Evolutionary conservation across 495 filamentous ascomycete species (phyloP), one percentile per base, ranked within the genome.

Genomic region (Neurospora pannonica): DNA sequence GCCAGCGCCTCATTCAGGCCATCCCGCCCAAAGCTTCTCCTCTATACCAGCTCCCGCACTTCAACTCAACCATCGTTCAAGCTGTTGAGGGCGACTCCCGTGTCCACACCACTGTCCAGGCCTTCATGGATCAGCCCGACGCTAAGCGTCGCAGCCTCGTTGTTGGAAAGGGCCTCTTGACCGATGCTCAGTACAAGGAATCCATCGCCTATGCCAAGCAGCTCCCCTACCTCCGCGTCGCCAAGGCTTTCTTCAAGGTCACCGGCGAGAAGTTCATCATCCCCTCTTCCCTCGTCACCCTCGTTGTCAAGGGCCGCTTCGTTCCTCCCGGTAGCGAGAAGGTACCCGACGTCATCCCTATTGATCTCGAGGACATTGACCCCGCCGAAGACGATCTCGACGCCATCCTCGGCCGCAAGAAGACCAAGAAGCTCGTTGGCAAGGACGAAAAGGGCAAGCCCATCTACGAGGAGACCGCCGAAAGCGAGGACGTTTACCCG

Each of bases 161-260:
- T 15, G 87, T 92, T 71, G 91, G 91, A 38, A 87, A 90, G 60
- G 90, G 88, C 43, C 89, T 97, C 40, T 83, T 97, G 62, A 90
- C 88, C 9, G 90, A 93, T 71, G 82, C 88, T 71, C 90, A 97
- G 80, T 97, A 97, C 82, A 84, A 88, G 42, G 88, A 89, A 34
- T 93, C 92, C 38, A 84, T 97, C 71, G 79, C 82, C 60, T 90
- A 97, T 54, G 94, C 94, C 34, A 88, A 89, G 76, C 93, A 97
- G 81, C 84, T 99, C 15, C 96, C 96, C 0, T 86, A 88, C 62
- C 85, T 98, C 69, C 87, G 92, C 73, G 88, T 98, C n/a, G 94
- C 94, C 81, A 95, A 94, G 84, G 93, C 94, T 3, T 99, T 97
- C 84, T 99, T 99, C 89, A 99, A 99, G 86, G 96, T 99, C 71